These are phyloP conservation scores for Colletotrichum horii DNA, from an alignment of 2,329 filamentous ascomycete genomes.

Conservation along the genomic window DNA sequence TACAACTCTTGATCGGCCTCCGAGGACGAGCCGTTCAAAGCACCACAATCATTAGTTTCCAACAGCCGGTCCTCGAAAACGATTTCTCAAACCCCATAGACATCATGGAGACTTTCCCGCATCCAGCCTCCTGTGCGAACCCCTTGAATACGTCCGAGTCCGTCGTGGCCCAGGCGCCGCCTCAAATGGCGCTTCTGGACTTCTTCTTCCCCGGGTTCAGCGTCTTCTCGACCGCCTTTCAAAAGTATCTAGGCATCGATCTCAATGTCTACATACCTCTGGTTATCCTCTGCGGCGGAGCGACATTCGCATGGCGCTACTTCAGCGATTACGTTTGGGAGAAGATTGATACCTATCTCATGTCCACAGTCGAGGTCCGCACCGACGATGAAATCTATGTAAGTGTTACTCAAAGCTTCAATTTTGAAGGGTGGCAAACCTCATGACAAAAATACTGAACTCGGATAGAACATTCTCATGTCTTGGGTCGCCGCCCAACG, in stretches of 20 bases:
- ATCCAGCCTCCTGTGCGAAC: not conserved
- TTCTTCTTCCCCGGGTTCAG: conserved; percentile 71
- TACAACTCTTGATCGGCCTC: not conserved
- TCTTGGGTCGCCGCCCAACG: conserved; percentile 69
- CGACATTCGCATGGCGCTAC: conserved; percentile 60
- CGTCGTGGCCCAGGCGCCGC: conserved; percentile 5
- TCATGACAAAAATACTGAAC: not conserved
- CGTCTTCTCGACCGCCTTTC: conserved; percentile 56
- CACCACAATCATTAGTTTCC: not conserved
- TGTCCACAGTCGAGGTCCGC: conserved; percentile 70
- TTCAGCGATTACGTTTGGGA: conserved; percentile 52
- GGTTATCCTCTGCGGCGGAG: conserved; percentile 53
- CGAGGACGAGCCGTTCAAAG: not conserved
- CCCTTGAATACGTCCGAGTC: not conserved
- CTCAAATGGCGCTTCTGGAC: conserved; percentile 59
- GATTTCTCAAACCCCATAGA: not conserved
- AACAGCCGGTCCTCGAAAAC: not conserved
- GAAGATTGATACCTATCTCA: conserved; percentile 58
- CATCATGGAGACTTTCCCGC: not conserved
- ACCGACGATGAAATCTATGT: conserved; percentile 73
- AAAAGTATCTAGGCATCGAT: conserved; percentile 65
- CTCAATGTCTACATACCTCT: conserved; percentile 67
- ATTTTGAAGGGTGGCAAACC: not conserved
- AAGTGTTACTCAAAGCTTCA: not conserved
- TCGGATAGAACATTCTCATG: conserved; percentile 67